Evolutionary conservation across 2,329 filamentous ascomycete genomes (phyloP).

Genomic region (Neonectria sp.): DNA sequence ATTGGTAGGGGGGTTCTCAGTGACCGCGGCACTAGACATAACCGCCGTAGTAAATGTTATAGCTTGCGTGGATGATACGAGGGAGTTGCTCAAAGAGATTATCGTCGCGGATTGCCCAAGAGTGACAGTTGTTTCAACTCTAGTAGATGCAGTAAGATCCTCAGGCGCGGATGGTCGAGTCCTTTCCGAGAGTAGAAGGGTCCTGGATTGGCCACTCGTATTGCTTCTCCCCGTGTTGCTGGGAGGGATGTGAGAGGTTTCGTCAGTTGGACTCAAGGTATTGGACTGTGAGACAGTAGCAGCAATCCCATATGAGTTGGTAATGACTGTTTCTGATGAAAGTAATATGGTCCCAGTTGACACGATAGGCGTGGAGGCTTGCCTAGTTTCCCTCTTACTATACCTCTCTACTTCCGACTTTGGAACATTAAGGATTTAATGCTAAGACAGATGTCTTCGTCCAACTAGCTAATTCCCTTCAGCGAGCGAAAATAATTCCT

Average conservation of each 20-base stretch:
- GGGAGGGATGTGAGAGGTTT: background rate
- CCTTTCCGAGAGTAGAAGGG: background rate
- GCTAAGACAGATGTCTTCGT: too few relatives aligned
- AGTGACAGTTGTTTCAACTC: background rate
- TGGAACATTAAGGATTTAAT: too few relatives aligned
- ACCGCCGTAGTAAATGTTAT: background rate
- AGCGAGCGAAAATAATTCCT: too few relatives aligned
- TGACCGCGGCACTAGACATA: background rate
- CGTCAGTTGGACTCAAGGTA: background rate
- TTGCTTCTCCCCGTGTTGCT: background rate
- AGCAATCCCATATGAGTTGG: background rate
- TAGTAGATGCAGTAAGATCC: background rate
- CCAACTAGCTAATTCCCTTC: too few relatives aligned
- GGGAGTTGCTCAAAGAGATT: background rate
- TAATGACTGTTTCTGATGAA: constrained; percentile 2
- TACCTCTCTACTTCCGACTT: too few relatives aligned
- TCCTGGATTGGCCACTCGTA: background rate
- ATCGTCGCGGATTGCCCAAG: background rate
- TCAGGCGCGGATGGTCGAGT: background rate
- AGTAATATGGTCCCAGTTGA: background rate
- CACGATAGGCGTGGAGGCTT: background rate
- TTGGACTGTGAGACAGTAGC: background rate
- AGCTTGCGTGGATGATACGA: background rate
- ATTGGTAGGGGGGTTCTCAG: background rate
- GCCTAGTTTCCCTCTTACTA: background rate